These are phyloP conservation scores for Sarocladiaceae sp. DNA, from an alignment of 2,329 filamentous ascomycete species.

Conservation along the genomic window DNA sequence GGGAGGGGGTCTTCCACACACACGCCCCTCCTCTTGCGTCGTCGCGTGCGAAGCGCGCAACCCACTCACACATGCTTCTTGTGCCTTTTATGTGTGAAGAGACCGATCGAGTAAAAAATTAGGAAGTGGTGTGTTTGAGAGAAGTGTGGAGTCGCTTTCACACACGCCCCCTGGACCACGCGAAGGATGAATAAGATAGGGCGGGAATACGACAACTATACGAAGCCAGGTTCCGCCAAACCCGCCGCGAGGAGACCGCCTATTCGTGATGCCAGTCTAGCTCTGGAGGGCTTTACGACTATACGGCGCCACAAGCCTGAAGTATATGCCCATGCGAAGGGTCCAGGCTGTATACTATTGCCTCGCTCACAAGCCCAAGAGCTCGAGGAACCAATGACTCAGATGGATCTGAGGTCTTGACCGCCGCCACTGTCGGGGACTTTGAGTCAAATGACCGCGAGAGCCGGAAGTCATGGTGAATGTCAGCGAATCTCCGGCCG, in stretches of 20 bases:
- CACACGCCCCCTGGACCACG: neutral
- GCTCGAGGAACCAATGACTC: too few species aligned
- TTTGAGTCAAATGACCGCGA: neutral
- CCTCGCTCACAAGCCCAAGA: too few species aligned
- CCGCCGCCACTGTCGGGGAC: neutral
- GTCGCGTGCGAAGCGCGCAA: neutral
- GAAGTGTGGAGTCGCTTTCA: too few species aligned
- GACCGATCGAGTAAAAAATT: too few species aligned
- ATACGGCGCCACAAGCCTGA: neutral
- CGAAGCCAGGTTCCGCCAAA: neutral
- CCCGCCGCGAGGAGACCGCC: neutral
- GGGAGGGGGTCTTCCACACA: too few species aligned
- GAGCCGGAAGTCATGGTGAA: neutral
- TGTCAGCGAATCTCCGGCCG: too few species aligned
- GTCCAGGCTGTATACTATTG: too few species aligned
- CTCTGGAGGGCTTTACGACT: neutral
- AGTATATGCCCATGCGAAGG: neutral
- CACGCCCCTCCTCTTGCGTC: neutral
- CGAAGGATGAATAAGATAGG: slow-evolving; percentile 7
- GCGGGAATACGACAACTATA: slow-evolving; percentile 7
- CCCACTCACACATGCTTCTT: too few species aligned
- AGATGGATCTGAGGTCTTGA: too few species aligned
- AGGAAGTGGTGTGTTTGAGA: too few species aligned
- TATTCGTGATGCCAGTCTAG: neutral
- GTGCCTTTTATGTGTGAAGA: too few species aligned